Conservation (phyloP, 805 yeast genomes). For the Zygotorulaspora chibaensis region DNA sequence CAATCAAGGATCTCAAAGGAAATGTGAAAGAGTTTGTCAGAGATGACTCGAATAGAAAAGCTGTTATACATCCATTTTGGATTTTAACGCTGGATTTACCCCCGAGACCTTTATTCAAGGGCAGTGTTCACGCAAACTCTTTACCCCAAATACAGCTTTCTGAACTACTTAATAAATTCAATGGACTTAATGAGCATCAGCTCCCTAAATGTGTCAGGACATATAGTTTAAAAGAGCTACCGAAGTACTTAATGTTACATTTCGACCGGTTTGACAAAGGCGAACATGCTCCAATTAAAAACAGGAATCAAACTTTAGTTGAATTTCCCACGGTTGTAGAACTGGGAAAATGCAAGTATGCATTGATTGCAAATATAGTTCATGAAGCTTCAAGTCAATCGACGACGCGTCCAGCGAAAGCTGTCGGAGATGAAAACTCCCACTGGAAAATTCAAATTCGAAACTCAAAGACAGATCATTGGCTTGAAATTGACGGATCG, state of each 20-base stretch:
- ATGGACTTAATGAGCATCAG: slow-evolving; percentile 31
- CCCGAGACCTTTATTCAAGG: slow-evolving; percentile 49
- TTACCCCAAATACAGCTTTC: slow-evolving; percentile 50
- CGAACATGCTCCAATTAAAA: slow-evolving; percentile 34
- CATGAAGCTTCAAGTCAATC: slow-evolving; percentile 28
- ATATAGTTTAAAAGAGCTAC: slow-evolving; percentile 42
- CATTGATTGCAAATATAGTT: slow-evolving; percentile 47
- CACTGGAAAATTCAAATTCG: slow-evolving; percentile 49
- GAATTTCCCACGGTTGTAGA: slow-evolving; percentile 46
- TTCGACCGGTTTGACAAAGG: slow-evolving; percentile 49
- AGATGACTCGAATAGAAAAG: slow-evolving; percentile 14
- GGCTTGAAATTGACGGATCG: slow-evolving; percentile 59
- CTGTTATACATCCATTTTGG: slow-evolving; percentile 26
- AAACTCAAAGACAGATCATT: slow-evolving; percentile 40
- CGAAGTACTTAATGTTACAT: slow-evolving; percentile 52
- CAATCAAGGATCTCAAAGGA: slow-evolving; percentile 25
- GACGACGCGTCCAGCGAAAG: slow-evolving; percentile 7
- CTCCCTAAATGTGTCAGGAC: slow-evolving; percentile 36
- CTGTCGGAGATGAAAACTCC: slow-evolving; percentile 33
- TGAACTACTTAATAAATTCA: slow-evolving; percentile 43
- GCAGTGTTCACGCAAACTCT: slow-evolving; percentile 41
- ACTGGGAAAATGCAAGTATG: slow-evolving; percentile 37
- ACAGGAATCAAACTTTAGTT: slow-evolving; percentile 58
- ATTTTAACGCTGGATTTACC: slow-evolving; percentile 57
- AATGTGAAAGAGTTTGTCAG: slow-evolving; percentile 19